phyloP scores from a whole-genome alignment of 306 rosid species.

The Cicer arietinum region DNA sequence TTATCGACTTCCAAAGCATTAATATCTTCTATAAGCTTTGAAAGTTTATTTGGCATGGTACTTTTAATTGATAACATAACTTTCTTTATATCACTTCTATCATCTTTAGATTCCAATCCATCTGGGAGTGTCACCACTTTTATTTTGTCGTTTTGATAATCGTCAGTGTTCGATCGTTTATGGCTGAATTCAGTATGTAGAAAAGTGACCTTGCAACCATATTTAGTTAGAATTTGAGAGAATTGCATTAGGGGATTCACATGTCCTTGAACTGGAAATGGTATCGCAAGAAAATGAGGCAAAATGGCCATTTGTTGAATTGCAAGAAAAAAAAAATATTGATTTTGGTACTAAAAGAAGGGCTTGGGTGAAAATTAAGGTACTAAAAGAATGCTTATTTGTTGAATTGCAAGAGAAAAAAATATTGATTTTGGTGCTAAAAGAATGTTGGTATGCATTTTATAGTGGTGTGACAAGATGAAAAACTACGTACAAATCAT shows the following conservation, averaged over 20 bases:
- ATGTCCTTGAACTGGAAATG: constrained; percentile 57
- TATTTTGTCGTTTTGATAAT: not conserved
- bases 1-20: constrained; percentile 23
- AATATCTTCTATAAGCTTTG: constrained; percentile 51
- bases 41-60: constrained; percentile 50
- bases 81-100: constrained; percentile 32
- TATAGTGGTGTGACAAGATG: not conserved
- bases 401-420: too few relatives aligned
- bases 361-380: too few relatives aligned
- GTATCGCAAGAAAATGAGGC: constrained; percentile 55
- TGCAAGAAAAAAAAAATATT: too few relatives aligned
- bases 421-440: too few relatives aligned
- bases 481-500: not conserved
- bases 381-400: too few relatives aligned
- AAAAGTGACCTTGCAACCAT: constrained; percentile 58
- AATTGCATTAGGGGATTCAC: constrained; percentile 55
- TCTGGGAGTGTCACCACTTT: constrained; percentile 52
- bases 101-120: constrained; percentile 50
- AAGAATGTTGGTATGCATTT: too few relatives aligned
- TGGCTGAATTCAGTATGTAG: constrained; percentile 43
- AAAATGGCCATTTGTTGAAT: too few relatives aligned
- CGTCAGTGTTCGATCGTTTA: constrained; percentile 16
- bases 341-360: too few relatives aligned
- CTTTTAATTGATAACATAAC: not conserved
- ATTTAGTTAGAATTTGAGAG: constrained; percentile 44